These are phyloP conservation scores for Berberis thunbergii DNA, from an alignment of 164 flowering plant genomes.

Conservation along the genomic window DNA sequence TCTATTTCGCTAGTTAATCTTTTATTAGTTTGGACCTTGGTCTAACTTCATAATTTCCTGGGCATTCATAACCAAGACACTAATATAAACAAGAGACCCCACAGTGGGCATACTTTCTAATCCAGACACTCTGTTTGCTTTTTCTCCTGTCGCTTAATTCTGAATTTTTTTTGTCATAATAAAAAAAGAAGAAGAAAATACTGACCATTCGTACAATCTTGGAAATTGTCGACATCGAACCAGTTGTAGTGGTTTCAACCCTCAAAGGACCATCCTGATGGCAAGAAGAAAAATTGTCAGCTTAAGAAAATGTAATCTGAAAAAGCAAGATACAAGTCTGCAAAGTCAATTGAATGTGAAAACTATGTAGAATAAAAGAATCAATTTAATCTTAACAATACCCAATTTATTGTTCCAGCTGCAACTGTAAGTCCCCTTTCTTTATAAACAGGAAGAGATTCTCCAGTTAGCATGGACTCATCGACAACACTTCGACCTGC, in stretches of 20 bases:
- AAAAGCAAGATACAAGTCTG: not conserved
- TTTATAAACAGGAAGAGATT: slow-evolving; percentile 91
- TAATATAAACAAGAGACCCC: no score
- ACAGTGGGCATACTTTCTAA: no score
- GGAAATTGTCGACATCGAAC: slow-evolving; percentile 82
- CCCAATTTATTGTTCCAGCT: slow-evolving; percentile 97
- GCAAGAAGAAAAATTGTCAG: slow-evolving; percentile 1
- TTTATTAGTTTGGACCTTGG: no score
- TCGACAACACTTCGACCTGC: slow-evolving; percentile 95
- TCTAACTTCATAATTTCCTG: no score
- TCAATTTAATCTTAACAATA: slow-evolving; percentile 17
- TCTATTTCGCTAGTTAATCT: no score
- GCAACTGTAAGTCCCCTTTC: slow-evolving; percentile 70
- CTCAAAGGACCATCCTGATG: slow-evolving; percentile 90
- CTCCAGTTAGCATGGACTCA: slow-evolving; percentile 98
- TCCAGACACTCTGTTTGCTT: no score
- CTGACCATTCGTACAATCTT: slow-evolving; percentile 87
- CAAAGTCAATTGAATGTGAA: not conserved
- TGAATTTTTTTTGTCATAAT: not conserved
- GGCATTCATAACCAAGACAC: no score
- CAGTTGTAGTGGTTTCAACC: slow-evolving; percentile 76
- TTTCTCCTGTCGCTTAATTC: not conserved
- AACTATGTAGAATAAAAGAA: not conserved
- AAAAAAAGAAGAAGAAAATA: not conserved
- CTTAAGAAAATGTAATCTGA: not conserved